Conservation (phyloP, 495 filamentous ascomycete genomes). For the Penicillium herquei region DNA sequence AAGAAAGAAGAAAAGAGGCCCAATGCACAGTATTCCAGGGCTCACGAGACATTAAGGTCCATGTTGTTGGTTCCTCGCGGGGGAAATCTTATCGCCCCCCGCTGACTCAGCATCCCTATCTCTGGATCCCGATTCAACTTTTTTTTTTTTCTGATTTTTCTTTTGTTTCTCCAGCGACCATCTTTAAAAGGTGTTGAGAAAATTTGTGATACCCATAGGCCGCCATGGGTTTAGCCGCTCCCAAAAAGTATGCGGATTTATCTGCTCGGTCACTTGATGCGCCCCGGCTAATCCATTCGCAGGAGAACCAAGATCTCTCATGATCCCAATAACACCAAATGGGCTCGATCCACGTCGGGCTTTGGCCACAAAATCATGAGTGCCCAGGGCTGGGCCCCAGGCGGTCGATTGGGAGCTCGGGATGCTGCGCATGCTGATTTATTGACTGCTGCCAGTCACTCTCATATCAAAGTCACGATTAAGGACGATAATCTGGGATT, state of each 20-base stretch:
- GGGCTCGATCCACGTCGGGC: constrained; percentile 74
- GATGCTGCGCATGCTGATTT: constrained; percentile 69
- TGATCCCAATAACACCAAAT: constrained; percentile 93
- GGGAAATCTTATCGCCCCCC: constrained; percentile 11
- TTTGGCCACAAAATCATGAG: constrained; percentile 87
- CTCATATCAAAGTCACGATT: constrained; percentile 73
- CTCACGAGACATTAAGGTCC: too few species aligned
- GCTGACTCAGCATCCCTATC: constrained; percentile 13
- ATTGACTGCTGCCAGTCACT: constrained; percentile 71
- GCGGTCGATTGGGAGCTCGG: constrained; percentile 71
- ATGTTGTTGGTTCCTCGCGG: neutral
- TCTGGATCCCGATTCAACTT: constrained; percentile 3
- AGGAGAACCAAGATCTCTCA: constrained; percentile 80
- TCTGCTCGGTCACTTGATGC: neutral
- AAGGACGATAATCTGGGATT: constrained; percentile 91
- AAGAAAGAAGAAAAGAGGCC: too few species aligned
- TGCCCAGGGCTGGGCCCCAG: constrained; percentile 86
- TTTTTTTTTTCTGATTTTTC: neutral
- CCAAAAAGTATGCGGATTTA: constrained; percentile 57
- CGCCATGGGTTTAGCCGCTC: constrained; percentile 71
- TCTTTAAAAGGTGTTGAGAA: neutral
- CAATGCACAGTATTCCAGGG: too few species aligned
- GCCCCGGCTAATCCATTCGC: neutral
- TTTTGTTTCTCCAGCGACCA: neutral
- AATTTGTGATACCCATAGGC: neutral